phyloP scores from a whole-genome alignment of 192 early-diverging fungal genomes.

The Mortierella alpina region DNA sequence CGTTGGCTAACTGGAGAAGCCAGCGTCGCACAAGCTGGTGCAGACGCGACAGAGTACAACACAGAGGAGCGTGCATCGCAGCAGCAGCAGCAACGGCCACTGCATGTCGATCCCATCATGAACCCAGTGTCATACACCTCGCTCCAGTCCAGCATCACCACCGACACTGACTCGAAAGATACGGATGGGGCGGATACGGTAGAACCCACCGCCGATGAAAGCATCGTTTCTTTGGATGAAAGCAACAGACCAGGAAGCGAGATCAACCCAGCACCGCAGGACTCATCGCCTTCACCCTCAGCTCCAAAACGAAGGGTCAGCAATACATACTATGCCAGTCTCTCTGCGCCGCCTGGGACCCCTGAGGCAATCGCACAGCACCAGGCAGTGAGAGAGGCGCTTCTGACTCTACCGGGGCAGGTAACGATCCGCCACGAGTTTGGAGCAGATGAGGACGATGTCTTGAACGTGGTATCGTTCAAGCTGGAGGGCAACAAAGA shows the following conservation, averaged over 20 bases:
- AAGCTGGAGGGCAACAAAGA: conserved; percentile 38
- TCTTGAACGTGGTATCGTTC: conserved; percentile 62
- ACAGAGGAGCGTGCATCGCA: neutral
- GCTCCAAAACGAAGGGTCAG: neutral
- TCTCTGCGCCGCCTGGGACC: conserved; percentile 27
- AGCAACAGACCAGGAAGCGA: neutral
- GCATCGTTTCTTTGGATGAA: neutral
- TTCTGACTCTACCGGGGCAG: conserved; percentile 14
- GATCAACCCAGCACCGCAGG: neutral
- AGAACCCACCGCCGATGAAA: no score
- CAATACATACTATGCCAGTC: conserved; percentile 30
- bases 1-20: neutral
- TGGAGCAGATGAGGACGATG: conserved; percentile 56
- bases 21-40: neutral
- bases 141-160: neutral
- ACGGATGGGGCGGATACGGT: no score
- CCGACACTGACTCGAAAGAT: no score
- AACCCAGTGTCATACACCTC: neutral
- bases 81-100: conserved; percentile 5
- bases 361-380: conserved; percentile 28
- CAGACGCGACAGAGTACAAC: neutral
- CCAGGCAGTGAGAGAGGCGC: neutral
- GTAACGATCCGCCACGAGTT: conserved; percentile 40
- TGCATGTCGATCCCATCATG: neutral
- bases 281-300: neutral